Percentiles rank a stretch among this genome's conserved stretches.
These are phyloP conservation scores for Pholiota molesta DNA, from an alignment of 768 basidiomycete genomes.

Conservation along the genomic window DNA sequence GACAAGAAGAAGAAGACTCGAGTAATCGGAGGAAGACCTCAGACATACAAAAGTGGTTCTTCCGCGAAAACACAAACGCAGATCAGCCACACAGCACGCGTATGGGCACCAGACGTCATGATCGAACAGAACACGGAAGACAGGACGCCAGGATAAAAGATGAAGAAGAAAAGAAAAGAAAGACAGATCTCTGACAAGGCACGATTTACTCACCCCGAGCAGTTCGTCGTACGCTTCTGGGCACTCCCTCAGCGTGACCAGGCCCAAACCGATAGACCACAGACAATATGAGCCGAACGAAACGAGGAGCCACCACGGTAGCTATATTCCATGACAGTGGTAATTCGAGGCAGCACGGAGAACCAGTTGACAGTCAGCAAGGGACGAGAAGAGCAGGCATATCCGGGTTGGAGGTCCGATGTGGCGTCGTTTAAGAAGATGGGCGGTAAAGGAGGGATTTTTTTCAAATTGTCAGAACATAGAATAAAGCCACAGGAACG, in stretches of 20 bases:
- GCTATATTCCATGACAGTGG: constrained; percentile 36
- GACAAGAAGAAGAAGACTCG: background rate
- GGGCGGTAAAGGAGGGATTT: background rate
- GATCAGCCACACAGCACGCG: background rate
- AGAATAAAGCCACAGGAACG: background rate
- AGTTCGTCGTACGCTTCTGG: constrained; percentile 79
- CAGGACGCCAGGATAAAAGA: background rate
- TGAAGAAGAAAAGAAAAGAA: background rate
- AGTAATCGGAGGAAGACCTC: background rate
- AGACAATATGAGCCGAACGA: constrained; percentile 81
- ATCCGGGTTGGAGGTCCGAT: background rate
- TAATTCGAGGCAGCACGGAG: background rate
- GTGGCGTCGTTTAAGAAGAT: background rate
- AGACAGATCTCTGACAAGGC: background rate
- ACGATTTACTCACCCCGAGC: constrained; percentile 49
- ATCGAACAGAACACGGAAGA: background rate
- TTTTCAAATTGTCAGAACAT: background rate
- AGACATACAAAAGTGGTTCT: background rate
- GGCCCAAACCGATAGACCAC: constrained; percentile 74
- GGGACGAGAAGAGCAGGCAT: background rate
- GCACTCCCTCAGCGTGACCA: constrained; percentile 75
- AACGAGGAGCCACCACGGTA: constrained; percentile 85
- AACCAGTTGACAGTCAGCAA: background rate
- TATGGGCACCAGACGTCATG: background rate
- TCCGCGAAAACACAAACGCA: background rate